Evolutionary conservation across 1,284 basidiomycete genomes (phyloP).

Genomic region (Amylostereum areolatum): DNA sequence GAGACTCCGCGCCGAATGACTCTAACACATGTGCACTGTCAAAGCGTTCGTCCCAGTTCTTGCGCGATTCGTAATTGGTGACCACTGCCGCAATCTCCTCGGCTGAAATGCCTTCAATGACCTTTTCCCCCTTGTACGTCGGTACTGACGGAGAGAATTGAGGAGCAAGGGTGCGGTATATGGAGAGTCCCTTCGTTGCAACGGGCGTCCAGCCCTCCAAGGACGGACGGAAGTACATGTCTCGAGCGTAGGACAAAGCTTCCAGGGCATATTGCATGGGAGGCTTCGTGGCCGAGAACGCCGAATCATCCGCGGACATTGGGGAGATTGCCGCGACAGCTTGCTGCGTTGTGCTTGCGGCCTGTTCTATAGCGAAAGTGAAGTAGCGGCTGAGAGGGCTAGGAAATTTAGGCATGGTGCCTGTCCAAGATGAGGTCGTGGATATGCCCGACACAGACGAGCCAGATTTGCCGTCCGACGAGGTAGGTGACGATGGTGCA

Average conservation of each 20-base stretch:
- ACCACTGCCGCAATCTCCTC: constrained; percentile 83
- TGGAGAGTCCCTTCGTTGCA: constrained; percentile 73
- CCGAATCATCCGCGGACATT: constrained; percentile 30
- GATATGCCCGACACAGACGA: constrained; percentile 3
- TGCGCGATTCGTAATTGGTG: constrained; percentile 66
- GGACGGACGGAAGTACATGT: constrained; percentile 60
- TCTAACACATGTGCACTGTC: constrained; percentile 69
- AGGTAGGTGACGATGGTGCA: constrained; percentile 14
- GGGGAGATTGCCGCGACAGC: constrained; percentile 66
- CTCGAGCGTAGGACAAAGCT: constrained; percentile 72
- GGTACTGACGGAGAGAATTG: constrained; percentile 81
- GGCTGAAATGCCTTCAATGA: constrained; percentile 91
- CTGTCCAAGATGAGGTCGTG: constrained; percentile 31
- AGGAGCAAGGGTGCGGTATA: constrained; percentile 72
- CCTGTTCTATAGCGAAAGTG: constrained; percentile 69
- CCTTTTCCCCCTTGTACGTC: constrained; percentile 85
- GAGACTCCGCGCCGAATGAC: constrained; percentile 74
- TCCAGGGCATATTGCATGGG: constrained; percentile 78
- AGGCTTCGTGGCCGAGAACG: constrained; percentile 47
- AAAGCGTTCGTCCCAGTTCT: constrained; percentile 82
- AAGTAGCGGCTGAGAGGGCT: constrained; percentile 72
- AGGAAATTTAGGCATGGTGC: constrained; percentile 51
- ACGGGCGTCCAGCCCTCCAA: constrained; percentile 72
- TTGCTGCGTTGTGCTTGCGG: constrained; percentile 63
- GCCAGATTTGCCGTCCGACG: constrained; percentile 3